Percentiles rank a stretch among this genome's conserved stretches.
Evolutionary conservation across 305 asterid genomes (phyloP).

Genomic region (Fraxinus sp.): DNA sequence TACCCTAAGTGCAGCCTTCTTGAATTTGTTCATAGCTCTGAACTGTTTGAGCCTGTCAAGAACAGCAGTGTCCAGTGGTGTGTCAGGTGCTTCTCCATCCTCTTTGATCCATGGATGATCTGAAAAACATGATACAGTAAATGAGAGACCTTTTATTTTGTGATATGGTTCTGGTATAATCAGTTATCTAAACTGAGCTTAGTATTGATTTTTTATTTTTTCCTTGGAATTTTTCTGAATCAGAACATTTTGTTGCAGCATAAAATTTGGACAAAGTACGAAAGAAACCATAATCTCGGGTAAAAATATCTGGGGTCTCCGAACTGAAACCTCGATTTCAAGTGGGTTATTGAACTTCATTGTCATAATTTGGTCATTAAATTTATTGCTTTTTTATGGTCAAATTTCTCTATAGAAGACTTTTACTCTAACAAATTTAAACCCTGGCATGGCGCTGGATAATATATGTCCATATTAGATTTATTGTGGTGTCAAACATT

Average conservation of each 20-base stretch:
- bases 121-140: conserved; percentile 1
- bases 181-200: neutral
- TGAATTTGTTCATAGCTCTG: conserved; percentile 66
- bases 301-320: neutral
- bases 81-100: conserved; percentile 71
- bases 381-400: too few relatives aligned
- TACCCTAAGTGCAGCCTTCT: conserved; percentile 64
- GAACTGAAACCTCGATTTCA: neutral
- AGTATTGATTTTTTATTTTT: neutral
- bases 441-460: too few relatives aligned
- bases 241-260: neutral
- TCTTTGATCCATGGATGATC: conserved; percentile 76
- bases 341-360: neutral
- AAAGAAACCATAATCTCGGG: neutral
- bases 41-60: conserved; percentile 62
- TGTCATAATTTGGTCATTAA: neutral
- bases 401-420: neutral
- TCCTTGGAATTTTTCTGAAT: neutral
- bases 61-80: conserved; percentile 64
- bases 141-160: neutral
- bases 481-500: neutral
- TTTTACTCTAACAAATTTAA: too few relatives aligned
- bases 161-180: neutral
- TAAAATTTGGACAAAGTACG: neutral
- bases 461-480: neutral